Base-by-base conservation (phyloP, 2,329 filamentous ascomycete species). In the Sarocladium strictum region DNA sequence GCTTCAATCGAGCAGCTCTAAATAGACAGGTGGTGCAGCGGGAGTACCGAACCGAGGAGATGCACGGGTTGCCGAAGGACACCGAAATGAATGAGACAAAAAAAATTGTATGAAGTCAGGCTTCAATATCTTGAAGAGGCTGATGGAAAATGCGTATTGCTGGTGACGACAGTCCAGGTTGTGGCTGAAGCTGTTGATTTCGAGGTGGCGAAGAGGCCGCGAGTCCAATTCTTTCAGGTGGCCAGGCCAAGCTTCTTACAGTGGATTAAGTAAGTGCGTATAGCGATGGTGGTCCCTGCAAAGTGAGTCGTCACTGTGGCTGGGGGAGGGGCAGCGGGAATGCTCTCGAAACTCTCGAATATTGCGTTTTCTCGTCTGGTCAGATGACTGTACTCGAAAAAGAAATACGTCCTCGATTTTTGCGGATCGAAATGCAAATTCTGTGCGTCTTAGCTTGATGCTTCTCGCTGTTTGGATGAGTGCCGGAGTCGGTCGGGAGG, bases 21-120 rank as follows among this genome's bases (percentile, higher is more conserved):
- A 51, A 51, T 51, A 51, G 47, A 51, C n/a, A n/a, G n/a, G n/a
- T n/a, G n/a, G n/a, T 51, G 47, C 47, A 51, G 47, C 47, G 47
- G 47, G 15, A 15, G 15, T n/a, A 51, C 47, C 47, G 26, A 51
- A 35, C 47, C 47, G 47, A 51, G 47, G 47, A 23, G 19, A 11
- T 10, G 15, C 21, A 27, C 9, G 26, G 17, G 19, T 49, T 7
- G 29, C 47, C 47, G 47, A 51, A n/a, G 27, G 27, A 33, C 35
- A 35, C 43, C 43, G 43, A 47, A 29, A n/a, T 11, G 29, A 47
- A 27, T 27, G 23, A 26, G n/a, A 47, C 15, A 21, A 11, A 3
- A 7, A 47, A 27, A 23, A 6, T 7, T 12, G 24, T 17, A 43
- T 43, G 40, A 43, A 10, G n/a, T n/a, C 37, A 9, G 37, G 9